Conservation (phyloP, 2,329 filamentous ascomycete species). For the Albophoma yamanashiensis region DNA sequence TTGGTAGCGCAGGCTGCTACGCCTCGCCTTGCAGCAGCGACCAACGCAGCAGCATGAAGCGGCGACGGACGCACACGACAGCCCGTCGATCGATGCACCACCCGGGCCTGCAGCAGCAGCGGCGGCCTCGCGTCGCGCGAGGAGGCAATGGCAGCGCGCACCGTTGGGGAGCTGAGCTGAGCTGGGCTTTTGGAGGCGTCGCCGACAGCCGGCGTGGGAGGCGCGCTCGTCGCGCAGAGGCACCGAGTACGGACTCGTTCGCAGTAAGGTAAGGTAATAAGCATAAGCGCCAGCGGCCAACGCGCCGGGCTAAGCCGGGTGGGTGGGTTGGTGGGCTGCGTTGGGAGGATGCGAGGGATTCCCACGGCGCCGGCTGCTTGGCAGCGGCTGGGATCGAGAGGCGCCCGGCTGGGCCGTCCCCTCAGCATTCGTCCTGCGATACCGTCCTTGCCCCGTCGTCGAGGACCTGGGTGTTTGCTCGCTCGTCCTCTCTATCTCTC, state of each 20-base stretch:
- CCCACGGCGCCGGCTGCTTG: no score
- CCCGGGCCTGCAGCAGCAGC: not conserved
- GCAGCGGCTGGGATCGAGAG: no score
- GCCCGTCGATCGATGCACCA: not conserved
- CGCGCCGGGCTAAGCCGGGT: not conserved
- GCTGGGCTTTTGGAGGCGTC: no score
- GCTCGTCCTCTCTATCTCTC: no score
- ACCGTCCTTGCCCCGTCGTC: no score
- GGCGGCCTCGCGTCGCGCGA: not conserved
- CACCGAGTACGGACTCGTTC: no score
- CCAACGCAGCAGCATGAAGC: not conserved
- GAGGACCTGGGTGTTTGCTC: not conserved
- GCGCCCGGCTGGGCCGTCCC: no score
- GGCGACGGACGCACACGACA: not conserved
- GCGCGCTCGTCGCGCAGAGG: not conserved
- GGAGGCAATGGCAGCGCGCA: not conserved
- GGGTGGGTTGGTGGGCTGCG: no score
- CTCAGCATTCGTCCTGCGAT: no score
- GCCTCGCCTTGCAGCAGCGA: not conserved
- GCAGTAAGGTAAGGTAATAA: not conserved
- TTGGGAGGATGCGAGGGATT: no score
- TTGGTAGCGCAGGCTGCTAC: no score
- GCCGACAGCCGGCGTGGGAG: not conserved
- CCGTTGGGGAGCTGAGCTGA: not conserved
- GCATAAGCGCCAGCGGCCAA: not conserved